These are phyloP conservation scores for Tetracladium setigerum DNA, from an alignment of 495 filamentous ascomycete species.

Conservation along the genomic window DNA sequence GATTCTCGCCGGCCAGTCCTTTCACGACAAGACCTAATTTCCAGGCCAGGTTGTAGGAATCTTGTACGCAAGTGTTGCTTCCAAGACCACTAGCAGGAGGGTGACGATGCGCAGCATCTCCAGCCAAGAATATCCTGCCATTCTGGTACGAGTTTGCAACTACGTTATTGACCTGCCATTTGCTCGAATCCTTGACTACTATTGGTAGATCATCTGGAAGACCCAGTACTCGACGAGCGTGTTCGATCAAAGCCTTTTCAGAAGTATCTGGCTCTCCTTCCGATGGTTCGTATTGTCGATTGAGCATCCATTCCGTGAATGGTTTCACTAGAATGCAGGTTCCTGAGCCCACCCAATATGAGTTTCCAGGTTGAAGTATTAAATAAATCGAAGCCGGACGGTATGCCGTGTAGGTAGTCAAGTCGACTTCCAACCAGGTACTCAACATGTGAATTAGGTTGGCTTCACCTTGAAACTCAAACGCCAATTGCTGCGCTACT, in stretches of 20 bases:
- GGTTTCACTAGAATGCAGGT: slow-evolving; percentile 35
- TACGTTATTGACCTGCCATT: slow-evolving; percentile 36
- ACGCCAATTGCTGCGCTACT: slow-evolving; percentile 1
- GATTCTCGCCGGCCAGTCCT: slow-evolving; percentile 16
- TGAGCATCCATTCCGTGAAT: slow-evolving; percentile 40
- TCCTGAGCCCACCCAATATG: slow-evolving; percentile 28
- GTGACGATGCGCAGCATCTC: slow-evolving; percentile 40
- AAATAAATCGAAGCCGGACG: too few species aligned
- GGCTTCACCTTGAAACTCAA: too few species aligned
- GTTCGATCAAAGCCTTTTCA: slow-evolving; percentile 28
- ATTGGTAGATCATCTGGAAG: slow-evolving; percentile 35
- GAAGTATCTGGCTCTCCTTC: slow-evolving; percentile 26
- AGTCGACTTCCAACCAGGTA: too few species aligned
- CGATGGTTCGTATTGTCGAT: slow-evolving; percentile 28
- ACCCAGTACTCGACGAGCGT: too few species aligned
- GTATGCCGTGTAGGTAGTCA: too few species aligned
- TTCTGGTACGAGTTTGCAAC: slow-evolving; percentile 34
- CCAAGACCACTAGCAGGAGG: slow-evolving; percentile 41
- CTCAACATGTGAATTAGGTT: too few species aligned
- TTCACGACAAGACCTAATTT: slow-evolving; percentile 35
- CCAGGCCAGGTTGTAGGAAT: slow-evolving; percentile 44
- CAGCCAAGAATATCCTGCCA: slow-evolving; percentile 37
- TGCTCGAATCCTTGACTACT: slow-evolving; percentile 29
- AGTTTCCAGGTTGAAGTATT: slow-evolving; percentile 27
- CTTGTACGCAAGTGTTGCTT: slow-evolving; percentile 40